These are phyloP conservation scores for Syzygium jambos DNA, from an alignment of 345 rosid genomes.

Conservation along the genomic window DNA sequence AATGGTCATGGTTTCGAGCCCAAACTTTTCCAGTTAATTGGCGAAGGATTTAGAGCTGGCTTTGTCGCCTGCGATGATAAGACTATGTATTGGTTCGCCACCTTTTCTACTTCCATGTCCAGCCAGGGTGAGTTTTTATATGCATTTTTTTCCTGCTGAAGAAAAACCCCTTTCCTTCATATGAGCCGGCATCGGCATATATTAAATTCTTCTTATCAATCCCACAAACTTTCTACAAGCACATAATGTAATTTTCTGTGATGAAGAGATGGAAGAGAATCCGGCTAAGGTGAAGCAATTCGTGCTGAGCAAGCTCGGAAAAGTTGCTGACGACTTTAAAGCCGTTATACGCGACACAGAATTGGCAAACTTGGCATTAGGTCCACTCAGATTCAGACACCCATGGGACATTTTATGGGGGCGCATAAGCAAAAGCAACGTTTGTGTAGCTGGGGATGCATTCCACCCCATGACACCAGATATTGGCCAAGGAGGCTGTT, in stretches of 20 bases:
- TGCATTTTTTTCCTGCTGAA: background rate
- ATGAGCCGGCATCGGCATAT: background rate
- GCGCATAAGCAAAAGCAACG: conserved; percentile 27
- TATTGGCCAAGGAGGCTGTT: conserved; percentile 62
- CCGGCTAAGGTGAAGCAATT: conserved; percentile 33
- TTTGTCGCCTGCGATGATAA: conserved; percentile 37
- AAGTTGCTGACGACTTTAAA: conserved; percentile 20
- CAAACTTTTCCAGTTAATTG: conserved; percentile 22
- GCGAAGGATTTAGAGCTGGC: conserved; percentile 40
- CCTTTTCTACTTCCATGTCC: conserved; percentile 1
- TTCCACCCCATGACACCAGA: conserved; percentile 72
- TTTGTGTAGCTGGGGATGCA: conserved; percentile 64
- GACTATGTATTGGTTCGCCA: conserved; percentile 9
- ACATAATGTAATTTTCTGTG: background rate
- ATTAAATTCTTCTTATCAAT: background rate
- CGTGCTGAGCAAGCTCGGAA: conserved; percentile 26
- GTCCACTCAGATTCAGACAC: conserved; percentile 24
- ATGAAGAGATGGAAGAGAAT: conserved; percentile 12
- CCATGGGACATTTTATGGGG: conserved; percentile 29
- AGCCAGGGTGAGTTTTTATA: conserved; percentile 13
- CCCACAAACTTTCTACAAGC: background rate
- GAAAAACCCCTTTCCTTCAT: background rate
- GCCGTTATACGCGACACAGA: conserved; percentile 26
- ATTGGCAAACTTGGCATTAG: conserved; percentile 15
- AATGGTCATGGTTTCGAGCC: conserved; percentile 31